Conservation (phyloP, 106 monocot species). For the Dioscorea alata region DNA sequence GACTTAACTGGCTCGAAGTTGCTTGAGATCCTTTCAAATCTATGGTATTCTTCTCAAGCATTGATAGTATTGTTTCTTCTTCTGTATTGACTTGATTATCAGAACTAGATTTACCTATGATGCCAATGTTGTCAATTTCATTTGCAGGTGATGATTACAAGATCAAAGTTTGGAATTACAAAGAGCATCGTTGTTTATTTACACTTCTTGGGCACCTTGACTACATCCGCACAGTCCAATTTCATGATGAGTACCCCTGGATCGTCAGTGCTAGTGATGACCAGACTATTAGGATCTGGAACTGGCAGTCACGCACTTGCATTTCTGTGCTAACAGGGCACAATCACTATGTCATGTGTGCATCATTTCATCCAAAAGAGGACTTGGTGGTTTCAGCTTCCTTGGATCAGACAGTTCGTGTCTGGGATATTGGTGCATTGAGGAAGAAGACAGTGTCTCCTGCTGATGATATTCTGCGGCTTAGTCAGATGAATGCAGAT, state of each 20-base stretch:
- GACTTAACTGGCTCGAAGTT: too few relatives aligned
- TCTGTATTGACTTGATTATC: too few relatives aligned
- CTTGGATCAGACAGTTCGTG: slow-evolving; percentile 64
- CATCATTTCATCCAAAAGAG: slow-evolving; percentile 66
- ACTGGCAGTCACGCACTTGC: slow-evolving; percentile 67
- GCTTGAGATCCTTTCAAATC: too few relatives aligned
- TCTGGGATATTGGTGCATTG: slow-evolving; percentile 62
- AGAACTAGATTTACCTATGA: too few relatives aligned
- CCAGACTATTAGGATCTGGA: slow-evolving; percentile 68
- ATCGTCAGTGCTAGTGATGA: slow-evolving; percentile 70
- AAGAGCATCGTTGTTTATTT: slow-evolving; percentile 51
- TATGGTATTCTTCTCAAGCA: too few relatives aligned
- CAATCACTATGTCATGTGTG: slow-evolving; percentile 72
- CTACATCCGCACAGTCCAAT: slow-evolving; percentile 67
- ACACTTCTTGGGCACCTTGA: slow-evolving; percentile 71
- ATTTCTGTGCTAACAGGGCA: slow-evolving; percentile 57
- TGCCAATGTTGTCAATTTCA: too few relatives aligned
- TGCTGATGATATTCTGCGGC: slow-evolving; percentile 43
- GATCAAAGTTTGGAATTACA: slow-evolving; percentile 79
- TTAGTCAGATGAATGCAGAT: slow-evolving; percentile 55
- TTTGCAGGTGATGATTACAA: slow-evolving; percentile 72
- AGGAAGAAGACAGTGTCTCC: slow-evolving; percentile 59
- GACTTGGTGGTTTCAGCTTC: slow-evolving; percentile 68
- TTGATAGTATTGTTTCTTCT: too few relatives aligned
- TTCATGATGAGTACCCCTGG: slow-evolving; percentile 68